These are phyloP conservation scores for Diaporthe vexans DNA, from an alignment of 2,329 filamentous ascomycete species.

Conservation along the genomic window DNA sequence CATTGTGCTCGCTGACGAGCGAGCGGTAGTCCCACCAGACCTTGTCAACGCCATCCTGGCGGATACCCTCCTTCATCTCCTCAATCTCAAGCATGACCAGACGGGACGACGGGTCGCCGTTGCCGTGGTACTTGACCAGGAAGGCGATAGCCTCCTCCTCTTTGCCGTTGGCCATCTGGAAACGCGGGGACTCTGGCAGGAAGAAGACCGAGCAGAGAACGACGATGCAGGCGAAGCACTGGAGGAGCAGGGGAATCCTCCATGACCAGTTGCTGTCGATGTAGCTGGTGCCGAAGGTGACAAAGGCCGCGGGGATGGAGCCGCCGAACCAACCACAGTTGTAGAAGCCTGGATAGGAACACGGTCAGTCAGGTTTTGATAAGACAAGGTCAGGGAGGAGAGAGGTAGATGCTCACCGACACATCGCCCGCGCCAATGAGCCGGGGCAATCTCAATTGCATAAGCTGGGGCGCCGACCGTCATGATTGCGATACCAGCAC, in stretches of 20 bases:
- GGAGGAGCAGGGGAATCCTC: constrained; percentile 64
- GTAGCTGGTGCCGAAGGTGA: constrained; percentile 62
- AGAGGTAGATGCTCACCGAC: constrained; percentile 50
- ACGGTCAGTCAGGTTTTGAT: neutral
- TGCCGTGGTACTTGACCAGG: constrained; percentile 59
- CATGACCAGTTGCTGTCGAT: constrained; percentile 62
- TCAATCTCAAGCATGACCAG: constrained; percentile 58
- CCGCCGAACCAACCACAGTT: constrained; percentile 69
- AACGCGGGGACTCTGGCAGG: constrained; percentile 59
- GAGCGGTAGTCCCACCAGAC: constrained; percentile 63
- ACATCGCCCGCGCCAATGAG: constrained; percentile 65
- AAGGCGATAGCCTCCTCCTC: constrained; percentile 57
- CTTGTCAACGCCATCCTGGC: constrained; percentile 62
- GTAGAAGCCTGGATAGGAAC: constrained; percentile 55
- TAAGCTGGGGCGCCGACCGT: constrained; percentile 64
- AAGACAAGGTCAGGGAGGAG: neutral
- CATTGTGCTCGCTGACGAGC: constrained; percentile 58
- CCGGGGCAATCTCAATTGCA: constrained; percentile 61
- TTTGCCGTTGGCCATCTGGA: constrained; percentile 56
- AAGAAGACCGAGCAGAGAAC: constrained; percentile 56
- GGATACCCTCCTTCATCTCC: constrained; percentile 60
- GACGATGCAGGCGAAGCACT: constrained; percentile 59
- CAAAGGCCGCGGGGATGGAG: constrained; percentile 62
- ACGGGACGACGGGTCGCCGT: constrained; percentile 55
- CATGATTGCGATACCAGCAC: constrained; percentile 62